phyloP scores from a whole-genome alignment of 1,139 yeast genomes.

The Yamadazyma jaroonii region DNA sequence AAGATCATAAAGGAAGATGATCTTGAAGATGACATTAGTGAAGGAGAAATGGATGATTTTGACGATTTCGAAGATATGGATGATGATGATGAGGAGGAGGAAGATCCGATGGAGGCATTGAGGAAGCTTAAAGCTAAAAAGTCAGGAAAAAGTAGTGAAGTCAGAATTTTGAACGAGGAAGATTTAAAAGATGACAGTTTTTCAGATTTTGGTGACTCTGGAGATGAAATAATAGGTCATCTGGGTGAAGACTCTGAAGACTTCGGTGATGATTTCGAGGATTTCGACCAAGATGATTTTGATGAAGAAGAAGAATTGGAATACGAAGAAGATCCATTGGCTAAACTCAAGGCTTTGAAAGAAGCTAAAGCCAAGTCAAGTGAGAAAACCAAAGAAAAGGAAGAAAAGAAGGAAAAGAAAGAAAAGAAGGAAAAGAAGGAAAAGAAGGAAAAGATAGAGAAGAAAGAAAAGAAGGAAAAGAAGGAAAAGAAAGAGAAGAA shows the following conservation, averaged over 20 bases:
- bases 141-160: constrained; percentile 10
- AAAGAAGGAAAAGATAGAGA: not conserved
- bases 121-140: constrained; percentile 10
- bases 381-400: constrained; percentile 10
- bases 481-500: constrained; percentile 5
- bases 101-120: constrained; percentile 15
- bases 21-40: constrained; percentile 9
- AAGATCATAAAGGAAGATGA: constrained; percentile 23
- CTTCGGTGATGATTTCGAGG: constrained; percentile 19
- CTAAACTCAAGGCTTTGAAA: constrained; percentile 43
- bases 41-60: constrained; percentile 12
- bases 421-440: constrained; percentile 11
- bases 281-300: constrained; percentile 14
- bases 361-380: constrained; percentile 14
- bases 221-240: constrained; percentile 8
- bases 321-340: constrained; percentile 34
- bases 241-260: constrained; percentile 6
- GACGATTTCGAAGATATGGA: constrained; percentile 18
- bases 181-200: constrained; percentile 23
- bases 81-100: constrained; percentile 10
- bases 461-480: constrained; percentile 4
- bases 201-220: too few relatives aligned
- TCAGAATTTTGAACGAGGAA: constrained; percentile 28
- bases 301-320: constrained; percentile 12
- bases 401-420: constrained; percentile 2